Base-by-base conservation (phyloP, 768 basidiomycete genomes). In the Porpolomopsis calyptriformis region DNA sequence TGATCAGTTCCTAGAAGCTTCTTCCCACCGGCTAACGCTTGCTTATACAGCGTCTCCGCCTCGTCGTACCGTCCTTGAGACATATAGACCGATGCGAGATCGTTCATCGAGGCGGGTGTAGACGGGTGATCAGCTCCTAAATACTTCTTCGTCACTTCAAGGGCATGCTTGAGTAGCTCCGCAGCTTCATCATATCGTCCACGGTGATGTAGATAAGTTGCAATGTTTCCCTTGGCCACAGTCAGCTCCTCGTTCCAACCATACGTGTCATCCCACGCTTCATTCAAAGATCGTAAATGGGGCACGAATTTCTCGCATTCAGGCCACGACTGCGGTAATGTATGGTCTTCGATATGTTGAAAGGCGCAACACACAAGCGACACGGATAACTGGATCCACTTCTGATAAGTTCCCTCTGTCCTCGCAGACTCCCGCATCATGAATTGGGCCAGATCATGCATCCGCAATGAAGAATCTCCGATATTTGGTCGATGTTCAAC, bases 391-490 rank as follows among this genome's bases (percentile, higher is more conserved):
- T 43, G n/a, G 19, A 31, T 20, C 18, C 10, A 29, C 18, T 29
- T n/a, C 3, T n/a, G n/a, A 18, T 43, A 3, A 26, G 26, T 10
- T 1, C 29, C 26, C 10, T 27, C 33, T 4, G n/a, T 6, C 22
- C n/a, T 24, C n/a, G 33, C 3, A 19, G 9, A 33, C 23, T 36
- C 36, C 11, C 19, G 19, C 11, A 45, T 31, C 3, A 45, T 25
- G 25, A 36, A 22, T 20, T 37, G 31, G 33, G 37, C 33, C 33
- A 45, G 20, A 18, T 45, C 44, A 24, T 45, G 44, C 9, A 45
- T 37, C 18, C 44, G 33, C 3, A 45, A 19, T 14, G 33, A 16
- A 6, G 35, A 37, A 14, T 8, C 4, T 10, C 18, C 18, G 14
- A 14, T 22, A 16, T 33, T 35, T 22, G 6, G 18, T 11, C 24